phyloP scores from a whole-genome alignment of 805 yeast genomes.

The Saturnispora saitoi region DNA sequence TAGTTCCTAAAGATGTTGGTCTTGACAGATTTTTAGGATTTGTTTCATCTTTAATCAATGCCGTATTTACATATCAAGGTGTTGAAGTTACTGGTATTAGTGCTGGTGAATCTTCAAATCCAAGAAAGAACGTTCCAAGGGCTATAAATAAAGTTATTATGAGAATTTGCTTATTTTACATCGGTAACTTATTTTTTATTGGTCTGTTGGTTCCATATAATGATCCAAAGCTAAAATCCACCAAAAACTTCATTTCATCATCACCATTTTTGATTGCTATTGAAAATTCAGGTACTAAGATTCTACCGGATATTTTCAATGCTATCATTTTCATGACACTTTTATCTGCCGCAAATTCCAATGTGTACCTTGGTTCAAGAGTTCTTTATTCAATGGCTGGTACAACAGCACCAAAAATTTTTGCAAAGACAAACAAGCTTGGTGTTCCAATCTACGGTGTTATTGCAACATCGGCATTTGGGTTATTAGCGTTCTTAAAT shows the following conservation, averaged over 20 bases:
- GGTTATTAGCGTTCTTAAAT: constrained; percentile 52
- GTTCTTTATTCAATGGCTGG: constrained; percentile 52
- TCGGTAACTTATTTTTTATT: constrained; percentile 54
- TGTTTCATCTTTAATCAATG: constrained; percentile 57
- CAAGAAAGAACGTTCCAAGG: constrained; percentile 58
- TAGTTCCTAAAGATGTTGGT: constrained; percentile 33
- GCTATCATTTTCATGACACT: constrained; percentile 61
- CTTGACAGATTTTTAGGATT: constrained; percentile 60
- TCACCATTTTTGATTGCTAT: constrained; percentile 72
- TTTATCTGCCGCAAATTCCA: constrained; percentile 70
- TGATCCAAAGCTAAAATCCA: constrained; percentile 42
- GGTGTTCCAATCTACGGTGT: constrained; percentile 58
- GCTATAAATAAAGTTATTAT: constrained; percentile 61
- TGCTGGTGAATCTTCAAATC: constrained; percentile 65
- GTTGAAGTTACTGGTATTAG: constrained; percentile 66
- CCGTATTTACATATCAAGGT: constrained; percentile 74
- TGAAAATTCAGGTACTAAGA: constrained; percentile 53
- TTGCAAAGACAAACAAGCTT: constrained; percentile 45
- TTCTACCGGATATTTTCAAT: constrained; percentile 61
- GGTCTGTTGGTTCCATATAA: constrained; percentile 63
- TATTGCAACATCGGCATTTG: constrained; percentile 41
- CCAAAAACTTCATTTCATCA: constrained; percentile 35
- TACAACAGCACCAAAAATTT: constrained; percentile 49
- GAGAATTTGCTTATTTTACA: constrained; percentile 58
- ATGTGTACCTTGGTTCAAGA: constrained; percentile 63